phyloP scores from a whole-genome alignment of 768 basidiomycete species.

The Mrakia hoshinonis region DNA sequence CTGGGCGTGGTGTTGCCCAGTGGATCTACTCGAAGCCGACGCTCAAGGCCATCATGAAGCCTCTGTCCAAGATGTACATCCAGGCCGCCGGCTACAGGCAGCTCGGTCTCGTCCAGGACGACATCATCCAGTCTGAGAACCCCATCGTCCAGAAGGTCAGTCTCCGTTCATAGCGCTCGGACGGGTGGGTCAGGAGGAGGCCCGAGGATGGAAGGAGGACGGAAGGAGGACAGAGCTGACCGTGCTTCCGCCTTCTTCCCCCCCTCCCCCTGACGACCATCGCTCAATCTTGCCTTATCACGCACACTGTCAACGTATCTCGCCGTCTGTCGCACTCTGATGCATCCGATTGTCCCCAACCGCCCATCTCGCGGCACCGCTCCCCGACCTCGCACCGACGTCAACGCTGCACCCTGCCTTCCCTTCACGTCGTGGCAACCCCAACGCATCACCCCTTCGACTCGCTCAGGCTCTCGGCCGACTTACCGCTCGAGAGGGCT shows the following conservation, averaged over 20 bases:
- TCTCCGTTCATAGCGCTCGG: neutral
- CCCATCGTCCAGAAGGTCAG: constrained; percentile 67
- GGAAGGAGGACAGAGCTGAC: neutral
- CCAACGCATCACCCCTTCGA: neutral
- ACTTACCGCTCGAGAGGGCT: constrained; percentile 65
- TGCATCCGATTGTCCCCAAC: neutral
- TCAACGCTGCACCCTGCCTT: neutral
- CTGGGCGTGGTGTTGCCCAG: neutral
- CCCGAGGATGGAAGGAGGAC: neutral
- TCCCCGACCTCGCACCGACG: neutral
- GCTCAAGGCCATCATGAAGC: constrained; percentile 47
- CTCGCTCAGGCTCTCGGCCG: constrained; percentile 64
- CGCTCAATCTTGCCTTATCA: neutral
- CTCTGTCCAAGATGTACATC: constrained; percentile 75
- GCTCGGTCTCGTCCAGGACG: constrained; percentile 86
- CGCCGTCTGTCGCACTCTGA: neutral
- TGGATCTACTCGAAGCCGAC: neutral
- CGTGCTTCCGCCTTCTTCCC: neutral
- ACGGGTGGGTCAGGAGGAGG: neutral
- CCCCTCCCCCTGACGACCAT: neutral
- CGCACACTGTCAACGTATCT: neutral
- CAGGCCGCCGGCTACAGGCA: constrained; percentile 71
- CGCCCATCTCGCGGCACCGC: neutral
- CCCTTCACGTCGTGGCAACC: neutral
- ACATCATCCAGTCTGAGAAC: constrained; percentile 78